Conservation (phyloP, 768 basidiomycete species). For the Suillus fuscotomentosus region DNA sequence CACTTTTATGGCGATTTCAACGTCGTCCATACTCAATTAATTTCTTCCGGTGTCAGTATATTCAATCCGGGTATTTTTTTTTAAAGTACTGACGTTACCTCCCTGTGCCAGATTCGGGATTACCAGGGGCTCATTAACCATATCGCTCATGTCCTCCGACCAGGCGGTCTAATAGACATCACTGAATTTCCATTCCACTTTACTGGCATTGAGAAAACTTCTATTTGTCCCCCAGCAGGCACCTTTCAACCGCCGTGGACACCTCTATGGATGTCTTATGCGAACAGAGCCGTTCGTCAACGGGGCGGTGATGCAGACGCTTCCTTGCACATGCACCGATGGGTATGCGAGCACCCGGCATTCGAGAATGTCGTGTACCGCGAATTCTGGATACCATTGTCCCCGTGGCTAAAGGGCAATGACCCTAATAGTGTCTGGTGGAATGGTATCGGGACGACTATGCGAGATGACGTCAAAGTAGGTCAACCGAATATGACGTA, state of each 20-base stretch:
- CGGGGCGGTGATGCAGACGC: slow-evolving; percentile 67
- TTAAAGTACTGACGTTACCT: slow-evolving; percentile 13
- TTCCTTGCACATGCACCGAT: slow-evolving; percentile 50
- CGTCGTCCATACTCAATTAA: slow-evolving; percentile 69
- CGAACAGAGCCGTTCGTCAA: slow-evolving; percentile 49
- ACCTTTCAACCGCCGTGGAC: slow-evolving; percentile 54
- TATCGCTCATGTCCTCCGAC: slow-evolving; percentile 63
- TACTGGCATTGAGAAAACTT: slow-evolving; percentile 51
- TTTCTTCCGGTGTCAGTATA: slow-evolving; percentile 68
- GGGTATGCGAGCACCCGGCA: slow-evolving; percentile 51
- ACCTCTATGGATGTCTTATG: slow-evolving; percentile 59
- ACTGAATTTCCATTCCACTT: slow-evolving; percentile 68
- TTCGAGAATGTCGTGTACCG: slow-evolving; percentile 60
- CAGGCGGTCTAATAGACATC: slow-evolving; percentile 65
- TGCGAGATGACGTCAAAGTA: slow-evolving; percentile 64
- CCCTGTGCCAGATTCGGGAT: slow-evolving; percentile 57
- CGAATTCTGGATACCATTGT: slow-evolving; percentile 64
- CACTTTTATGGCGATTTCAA: slow-evolving; percentile 81
- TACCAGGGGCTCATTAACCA: slow-evolving; percentile 64
- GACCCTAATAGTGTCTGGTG: slow-evolving; percentile 29
- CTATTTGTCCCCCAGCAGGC: slow-evolving; percentile 41
- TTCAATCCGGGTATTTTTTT: not conserved
- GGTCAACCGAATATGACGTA: slow-evolving; percentile 8
- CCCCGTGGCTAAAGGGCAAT: slow-evolving; percentile 41
- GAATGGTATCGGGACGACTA: slow-evolving; percentile 40